Conservation (phyloP, 352 stramenopile species). For the Elongisporangium senticosum region DNA sequence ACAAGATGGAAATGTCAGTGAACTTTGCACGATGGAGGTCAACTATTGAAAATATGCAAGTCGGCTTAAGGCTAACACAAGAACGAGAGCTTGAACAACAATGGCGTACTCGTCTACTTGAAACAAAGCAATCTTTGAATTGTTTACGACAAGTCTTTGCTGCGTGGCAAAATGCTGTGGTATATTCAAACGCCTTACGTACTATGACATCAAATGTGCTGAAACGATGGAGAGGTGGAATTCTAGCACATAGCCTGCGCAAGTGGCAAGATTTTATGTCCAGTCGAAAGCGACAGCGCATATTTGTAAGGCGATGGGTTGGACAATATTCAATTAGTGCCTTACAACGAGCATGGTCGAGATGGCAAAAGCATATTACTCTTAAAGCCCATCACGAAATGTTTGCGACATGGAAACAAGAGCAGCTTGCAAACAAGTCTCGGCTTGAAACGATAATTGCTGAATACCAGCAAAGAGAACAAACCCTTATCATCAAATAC, state of each 20-base stretch:
- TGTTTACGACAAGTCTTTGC: background rate
- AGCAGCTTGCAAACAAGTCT: background rate
- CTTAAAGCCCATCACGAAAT: conserved; percentile 16
- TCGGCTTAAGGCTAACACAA: background rate
- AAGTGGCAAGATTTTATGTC: conserved; percentile 19
- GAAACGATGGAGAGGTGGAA: background rate
- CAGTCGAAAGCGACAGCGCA: conserved; percentile 15
- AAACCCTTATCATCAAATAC: background rate
- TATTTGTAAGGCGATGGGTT: conserved; percentile 20
- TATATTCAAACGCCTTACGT: background rate
- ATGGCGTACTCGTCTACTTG: background rate
- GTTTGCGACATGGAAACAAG: background rate
- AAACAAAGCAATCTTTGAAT: background rate
- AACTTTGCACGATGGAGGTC: background rate
- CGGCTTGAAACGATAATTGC: background rate
- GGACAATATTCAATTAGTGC: conserved; percentile 4
- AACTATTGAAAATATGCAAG: background rate
- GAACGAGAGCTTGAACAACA: background rate
- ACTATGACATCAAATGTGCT: background rate
- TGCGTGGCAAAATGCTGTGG: background rate
- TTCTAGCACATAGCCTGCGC: background rate
- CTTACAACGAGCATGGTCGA: conserved; percentile 17
- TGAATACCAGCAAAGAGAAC: background rate
- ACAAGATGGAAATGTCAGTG: background rate
- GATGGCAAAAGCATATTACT: conserved; percentile 26